Evolutionary conservation across 1,284 basidiomycete species (phyloP), one percentile per base, ranked within the genome.

Genomic region (Tilletia setariae): DNA sequence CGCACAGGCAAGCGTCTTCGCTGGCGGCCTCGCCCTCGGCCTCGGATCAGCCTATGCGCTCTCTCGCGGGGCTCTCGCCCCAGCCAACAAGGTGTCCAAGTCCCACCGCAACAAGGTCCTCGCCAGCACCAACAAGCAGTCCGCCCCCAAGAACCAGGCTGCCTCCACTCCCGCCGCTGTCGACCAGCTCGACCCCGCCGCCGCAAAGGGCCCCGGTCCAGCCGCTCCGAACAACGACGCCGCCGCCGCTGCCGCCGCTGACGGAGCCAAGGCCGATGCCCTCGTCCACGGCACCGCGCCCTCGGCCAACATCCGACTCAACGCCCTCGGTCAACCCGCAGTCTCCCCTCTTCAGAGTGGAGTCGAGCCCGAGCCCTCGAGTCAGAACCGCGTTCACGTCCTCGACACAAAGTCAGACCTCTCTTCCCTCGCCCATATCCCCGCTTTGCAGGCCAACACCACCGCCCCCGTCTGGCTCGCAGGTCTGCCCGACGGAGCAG

Each of bases 1-100:
- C 4, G 23, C 56, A 30, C 56, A 61, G 56, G 56, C 56, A 15
- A 61, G 56, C 28, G 76, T 77, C 71, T 79, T 79, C 53, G 78
- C 78, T 28, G 78, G 78, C 69, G 78, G 78, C 67, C 74, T 79
- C 59, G 78, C 78, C 46, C 72, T 79, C 53, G 78, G 78, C 63
- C 28, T 73, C 56, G 78, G 77, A 7, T 76, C 75, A 51, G 76
- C 74, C n/a, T 67, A 76, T 49, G 76, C 76, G 2, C 75, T 79
- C 66, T 73, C 71, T 67, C 70, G 78, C 28, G 68, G 70, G 32
- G 69, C 75, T 40, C 73, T 79, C 65, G 69, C 76, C 11, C 78
- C 78, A 43, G 75, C 76, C 63, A 73, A 70, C 63, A 75, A 77
- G 66, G 71, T 73, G 53, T 73, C 74, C 66, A 76, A 74, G 69